Evolutionary conservation across 148 eudicot species (phyloP).

Genomic region (Rheum nobile): DNA sequence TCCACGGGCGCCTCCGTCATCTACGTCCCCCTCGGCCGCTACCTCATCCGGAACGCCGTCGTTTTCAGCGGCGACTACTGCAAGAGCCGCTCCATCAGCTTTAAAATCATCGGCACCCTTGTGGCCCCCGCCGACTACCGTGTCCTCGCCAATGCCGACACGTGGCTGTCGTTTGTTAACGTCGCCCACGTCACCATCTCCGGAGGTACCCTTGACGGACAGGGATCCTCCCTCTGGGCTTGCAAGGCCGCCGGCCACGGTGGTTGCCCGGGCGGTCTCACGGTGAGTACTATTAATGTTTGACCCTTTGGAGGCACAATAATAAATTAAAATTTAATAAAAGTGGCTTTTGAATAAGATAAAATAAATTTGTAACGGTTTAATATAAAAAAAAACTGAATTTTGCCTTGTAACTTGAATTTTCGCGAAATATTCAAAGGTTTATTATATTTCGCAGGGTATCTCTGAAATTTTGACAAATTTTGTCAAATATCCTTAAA

Average conservation of each 20-base stretch:
- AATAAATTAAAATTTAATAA: too few species aligned
- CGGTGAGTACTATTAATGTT: background rate
- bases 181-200: background rate
- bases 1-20: constrained; percentile 16
- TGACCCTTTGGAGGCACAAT: background rate
- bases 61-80: constrained; percentile 27
- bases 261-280: background rate
- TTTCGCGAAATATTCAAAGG: too few species aligned
- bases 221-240: background rate
- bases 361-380: background rate
- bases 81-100: constrained; percentile 15
- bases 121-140: constrained; percentile 28
- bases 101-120: constrained; percentile 28
- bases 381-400: too few species aligned
- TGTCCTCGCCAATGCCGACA: background rate
- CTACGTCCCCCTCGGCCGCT: constrained; percentile 34
- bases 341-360: too few species aligned
- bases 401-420: too few species aligned
- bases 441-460: too few species aligned
- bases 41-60: constrained; percentile 15
- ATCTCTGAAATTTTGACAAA: too few species aligned
- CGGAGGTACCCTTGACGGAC: constrained; percentile 4
- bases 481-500: too few species aligned
- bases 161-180: background rate
- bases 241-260: background rate